phyloP scores from a whole-genome alignment of 257 asterid species.

The Ajuga chamaepitys region DNA sequence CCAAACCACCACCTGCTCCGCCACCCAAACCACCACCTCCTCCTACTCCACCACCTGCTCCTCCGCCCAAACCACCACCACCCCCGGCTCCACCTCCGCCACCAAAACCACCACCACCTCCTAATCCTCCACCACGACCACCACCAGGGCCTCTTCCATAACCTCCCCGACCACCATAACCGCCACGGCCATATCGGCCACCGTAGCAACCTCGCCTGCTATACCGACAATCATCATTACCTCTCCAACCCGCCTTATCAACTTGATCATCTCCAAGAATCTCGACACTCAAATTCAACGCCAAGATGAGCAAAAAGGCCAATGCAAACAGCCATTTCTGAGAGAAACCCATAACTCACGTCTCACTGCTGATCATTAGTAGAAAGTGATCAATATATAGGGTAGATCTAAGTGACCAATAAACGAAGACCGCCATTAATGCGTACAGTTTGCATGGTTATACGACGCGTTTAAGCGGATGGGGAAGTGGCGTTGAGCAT shows the following conservation, averaged over 20 bases:
- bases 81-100: slow-evolving; percentile 13
- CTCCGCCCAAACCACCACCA: slow-evolving; percentile 5
- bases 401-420: slow-evolving; percentile 9
- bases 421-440: slow-evolving; percentile 18
- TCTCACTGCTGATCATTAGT: neutral
- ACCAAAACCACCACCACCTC: neutral
- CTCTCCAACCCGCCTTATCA: slow-evolving; percentile 25
- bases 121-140: slow-evolving; percentile 7
- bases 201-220: slow-evolving; percentile 39
- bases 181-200: slow-evolving; percentile 22
- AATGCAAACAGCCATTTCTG: slow-evolving; percentile 24
- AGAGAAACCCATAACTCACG: slow-evolving; percentile 18
- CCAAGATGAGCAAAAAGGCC: slow-evolving; percentile 15
- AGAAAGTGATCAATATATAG: slow-evolving; percentile 19
- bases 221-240: slow-evolving; percentile 24
- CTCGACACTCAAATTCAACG: slow-evolving; percentile 22
- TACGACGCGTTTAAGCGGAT: slow-evolving; percentile 34
- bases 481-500: slow-evolving; percentile 19
- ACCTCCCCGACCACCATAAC: slow-evolving; percentile 29
- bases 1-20: slow-evolving; percentile 22
- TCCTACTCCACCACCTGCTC: neutral
- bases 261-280: slow-evolving; percentile 19
- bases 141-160: slow-evolving; percentile 10
- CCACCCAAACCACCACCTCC: slow-evolving; percentile 12
- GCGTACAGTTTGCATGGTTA: slow-evolving; percentile 16